These are phyloP conservation scores for Globisporangium apiculatum DNA, from an alignment of 352 stramenopile species.

Conservation along the genomic window DNA sequence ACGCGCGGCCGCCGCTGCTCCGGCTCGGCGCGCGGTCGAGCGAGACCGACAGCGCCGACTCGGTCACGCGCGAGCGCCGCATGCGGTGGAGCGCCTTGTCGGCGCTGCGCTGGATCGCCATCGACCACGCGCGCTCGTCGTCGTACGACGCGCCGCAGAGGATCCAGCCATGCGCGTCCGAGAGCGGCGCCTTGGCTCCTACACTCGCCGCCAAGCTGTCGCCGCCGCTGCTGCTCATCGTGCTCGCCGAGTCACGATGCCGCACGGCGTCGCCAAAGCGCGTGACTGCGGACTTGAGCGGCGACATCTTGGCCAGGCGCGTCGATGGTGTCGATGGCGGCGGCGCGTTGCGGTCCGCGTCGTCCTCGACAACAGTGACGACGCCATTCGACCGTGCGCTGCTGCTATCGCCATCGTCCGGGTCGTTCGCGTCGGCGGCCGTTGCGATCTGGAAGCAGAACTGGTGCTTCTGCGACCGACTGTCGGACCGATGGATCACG, in stretches of 20 bases:
- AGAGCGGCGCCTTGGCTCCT: constrained; percentile 2
- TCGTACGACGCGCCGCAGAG: constrained; percentile 54
- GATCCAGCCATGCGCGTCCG: constrained; percentile 54
- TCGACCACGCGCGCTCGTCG: constrained; percentile 59
- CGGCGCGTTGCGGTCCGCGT: too few relatives aligned
- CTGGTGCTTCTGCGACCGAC: constrained; percentile 54
- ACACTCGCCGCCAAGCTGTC: constrained; percentile 8
- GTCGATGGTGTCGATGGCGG: constrained; percentile 1
- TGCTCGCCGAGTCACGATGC: constrained; percentile 21
- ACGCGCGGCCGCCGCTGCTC: neutral
- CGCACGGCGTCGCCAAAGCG: constrained; percentile 39
- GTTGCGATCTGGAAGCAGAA: constrained; percentile 82
- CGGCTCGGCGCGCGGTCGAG: constrained; percentile 21
- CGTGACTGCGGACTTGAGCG: constrained; percentile 52
- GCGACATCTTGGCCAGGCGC: constrained; percentile 45
- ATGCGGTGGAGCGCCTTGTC: constrained; percentile 59
- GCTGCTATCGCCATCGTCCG: constrained; percentile 18
- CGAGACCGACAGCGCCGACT: constrained; percentile 33
- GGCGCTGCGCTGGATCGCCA: constrained; percentile 57
- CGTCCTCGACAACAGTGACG: neutral
- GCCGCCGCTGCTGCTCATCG: constrained; percentile 19
- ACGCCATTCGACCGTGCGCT: constrained; percentile 4
- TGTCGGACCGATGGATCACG: constrained; percentile 72
- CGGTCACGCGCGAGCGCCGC: constrained; percentile 49
- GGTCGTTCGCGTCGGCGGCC: constrained; percentile 24